These are phyloP conservation scores for Closterium sp. DNA, from an alignment of 139 green algal genomes.

Conservation along the genomic window DNA sequence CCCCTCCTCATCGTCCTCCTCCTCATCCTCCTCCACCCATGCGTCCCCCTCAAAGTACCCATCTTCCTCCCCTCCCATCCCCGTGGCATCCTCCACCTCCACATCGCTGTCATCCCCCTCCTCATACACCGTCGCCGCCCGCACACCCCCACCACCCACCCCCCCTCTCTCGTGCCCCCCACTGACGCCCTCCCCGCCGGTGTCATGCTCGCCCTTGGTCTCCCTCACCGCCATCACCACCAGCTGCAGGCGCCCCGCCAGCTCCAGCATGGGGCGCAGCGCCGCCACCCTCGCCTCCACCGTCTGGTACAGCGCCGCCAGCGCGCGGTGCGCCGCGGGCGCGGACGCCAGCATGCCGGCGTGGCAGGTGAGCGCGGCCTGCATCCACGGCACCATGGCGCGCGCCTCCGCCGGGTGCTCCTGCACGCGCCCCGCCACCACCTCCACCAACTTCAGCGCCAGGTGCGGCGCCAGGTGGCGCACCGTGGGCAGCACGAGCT, in stretches of 20 bases:
- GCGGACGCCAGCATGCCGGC: not conserved
- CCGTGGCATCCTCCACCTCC: too few species aligned
- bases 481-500: too few species aligned
- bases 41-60: not conserved
- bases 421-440: too few species aligned
- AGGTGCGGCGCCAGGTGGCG: too few species aligned
- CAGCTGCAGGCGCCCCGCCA: not conserved
- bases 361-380: not conserved
- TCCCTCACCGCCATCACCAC: not conserved
- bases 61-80: not conserved
- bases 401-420: too few species aligned
- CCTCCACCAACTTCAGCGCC: too few species aligned
- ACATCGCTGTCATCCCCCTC: not conserved
- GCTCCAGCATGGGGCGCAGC: not conserved
- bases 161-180: not conserved
- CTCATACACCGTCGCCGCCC: not conserved
- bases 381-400: not conserved
- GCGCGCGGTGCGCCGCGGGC: not conserved
- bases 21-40: not conserved
- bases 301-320: not conserved
- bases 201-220: not conserved
- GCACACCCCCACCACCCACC: not conserved
- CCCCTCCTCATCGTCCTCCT: not conserved
- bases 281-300: not conserved
- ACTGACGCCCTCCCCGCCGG: not conserved